phyloP scores from a whole-genome alignment of 768 basidiomycete genomes.

The Lepiota brunneoincarnata region DNA sequence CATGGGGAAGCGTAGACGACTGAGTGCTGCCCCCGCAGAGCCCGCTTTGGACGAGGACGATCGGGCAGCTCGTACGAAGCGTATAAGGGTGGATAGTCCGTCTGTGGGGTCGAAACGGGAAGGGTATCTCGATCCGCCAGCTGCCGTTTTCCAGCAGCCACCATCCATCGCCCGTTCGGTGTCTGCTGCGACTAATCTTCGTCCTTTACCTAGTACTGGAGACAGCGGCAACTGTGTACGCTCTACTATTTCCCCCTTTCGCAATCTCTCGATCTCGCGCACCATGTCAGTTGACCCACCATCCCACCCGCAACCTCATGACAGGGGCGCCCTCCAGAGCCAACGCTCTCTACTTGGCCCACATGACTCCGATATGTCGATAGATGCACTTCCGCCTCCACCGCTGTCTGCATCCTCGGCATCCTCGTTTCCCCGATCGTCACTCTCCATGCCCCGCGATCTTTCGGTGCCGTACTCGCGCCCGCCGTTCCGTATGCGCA shows the following conservation, averaged over 20 bases:
- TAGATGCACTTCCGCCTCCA: conserved; percentile 24
- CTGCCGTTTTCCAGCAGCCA: conserved; percentile 37
- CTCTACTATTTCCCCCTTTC: conserved; percentile 44
- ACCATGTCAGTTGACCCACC: conserved; percentile 79
- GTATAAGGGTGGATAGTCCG: conserved; percentile 53
- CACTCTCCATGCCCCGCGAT: conserved; percentile 31
- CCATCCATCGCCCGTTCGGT: conserved; percentile 23
- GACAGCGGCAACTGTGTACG: conserved; percentile 24
- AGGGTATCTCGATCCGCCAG: conserved; percentile 55
- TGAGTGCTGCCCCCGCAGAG: conserved; percentile 29
- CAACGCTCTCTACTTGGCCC: conserved; percentile 16
- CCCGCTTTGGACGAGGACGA: conserved; percentile 31
- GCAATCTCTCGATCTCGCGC: conserved; percentile 38
- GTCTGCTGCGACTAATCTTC: conserved; percentile 21
- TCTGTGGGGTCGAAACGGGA: conserved; percentile 26
- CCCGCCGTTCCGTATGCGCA: conserved; percentile 59
- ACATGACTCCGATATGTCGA: conserved; percentile 39
- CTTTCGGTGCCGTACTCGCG: conserved; percentile 48
- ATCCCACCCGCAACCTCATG: conserved; percentile 13
- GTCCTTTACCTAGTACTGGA: conserved; percentile 24
- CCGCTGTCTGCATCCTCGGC: background rate
- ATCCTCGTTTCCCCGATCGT: background rate
- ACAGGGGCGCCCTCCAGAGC: background rate
- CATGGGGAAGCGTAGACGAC: conserved; percentile 55
- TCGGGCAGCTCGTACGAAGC: conserved; percentile 41